Percentiles rank a stretch among this genome's conserved stretches.
Evolutionary conservation across 495 filamentous ascomycete species (phyloP).

Genomic region (Trichocladium uniseriatum): DNA sequence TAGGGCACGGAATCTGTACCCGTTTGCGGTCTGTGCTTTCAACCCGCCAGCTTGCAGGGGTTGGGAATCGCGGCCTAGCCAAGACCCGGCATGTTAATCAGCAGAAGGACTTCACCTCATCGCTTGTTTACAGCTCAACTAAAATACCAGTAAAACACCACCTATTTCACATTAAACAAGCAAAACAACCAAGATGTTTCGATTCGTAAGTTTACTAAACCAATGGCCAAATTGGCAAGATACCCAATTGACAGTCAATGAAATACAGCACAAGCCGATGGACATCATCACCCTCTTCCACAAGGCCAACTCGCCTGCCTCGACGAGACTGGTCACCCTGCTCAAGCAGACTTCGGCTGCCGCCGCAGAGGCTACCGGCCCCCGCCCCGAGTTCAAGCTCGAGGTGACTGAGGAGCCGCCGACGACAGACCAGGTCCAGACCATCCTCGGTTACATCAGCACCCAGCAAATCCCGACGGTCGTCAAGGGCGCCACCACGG

Average conservation of each 20-base stretch:
- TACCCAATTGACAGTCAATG: too few relatives aligned
- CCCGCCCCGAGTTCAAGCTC: slow-evolving; percentile 66
- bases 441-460: slow-evolving; percentile 78
- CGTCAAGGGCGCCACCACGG: slow-evolving; percentile 59
- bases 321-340: slow-evolving; percentile 55
- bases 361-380: slow-evolving; percentile 47
- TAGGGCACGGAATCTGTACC: too few relatives aligned
- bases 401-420: slow-evolving; percentile 74
- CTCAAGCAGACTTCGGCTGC: slow-evolving; percentile 66
- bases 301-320: slow-evolving; percentile 55
- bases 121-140: too few relatives aligned
- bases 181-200: slow-evolving; percentile 18
- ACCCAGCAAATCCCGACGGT: slow-evolving; percentile 45
- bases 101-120: too few relatives aligned
- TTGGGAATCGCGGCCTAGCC: too few relatives aligned
- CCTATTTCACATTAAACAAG: too few relatives aligned
- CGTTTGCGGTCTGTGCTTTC: too few relatives aligned
- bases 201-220: slow-evolving; percentile 16
- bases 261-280: slow-evolving; percentile 60
- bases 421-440: slow-evolving; percentile 74
- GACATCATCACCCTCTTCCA: slow-evolving; percentile 97
- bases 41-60: too few relatives aligned
- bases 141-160: too few relatives aligned
- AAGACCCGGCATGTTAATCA: too few relatives aligned
- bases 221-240: too few relatives aligned